Evolutionary conservation across 1,284 basidiomycete species (phyloP), one percentile per base, ranked within the genome.

Genomic region (Austroboletus novae-zelandiae): DNA sequence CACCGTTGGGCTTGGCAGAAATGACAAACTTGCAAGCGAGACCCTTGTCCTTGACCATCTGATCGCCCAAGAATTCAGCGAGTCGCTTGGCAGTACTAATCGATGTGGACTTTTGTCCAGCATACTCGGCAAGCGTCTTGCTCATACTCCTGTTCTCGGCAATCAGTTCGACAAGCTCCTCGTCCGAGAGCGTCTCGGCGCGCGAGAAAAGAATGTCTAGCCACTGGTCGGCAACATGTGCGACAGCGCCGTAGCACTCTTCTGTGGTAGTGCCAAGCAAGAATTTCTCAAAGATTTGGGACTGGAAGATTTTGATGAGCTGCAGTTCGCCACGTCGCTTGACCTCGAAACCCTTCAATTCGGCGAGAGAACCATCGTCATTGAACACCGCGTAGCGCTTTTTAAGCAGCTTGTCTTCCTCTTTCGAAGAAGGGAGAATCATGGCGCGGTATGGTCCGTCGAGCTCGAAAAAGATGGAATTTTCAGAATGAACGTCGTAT

Each of bases 361-460:
- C 97, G 2, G 97, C 97, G 3, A 99, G 80, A 14, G 91, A 91
- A 2, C 97, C 97, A 63, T 99, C 96, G 57, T 94, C 91, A 63
- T 99, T 96, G 77, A 99, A 99, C n/a, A 99, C 97, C 5, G 97
- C 97, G 62, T 99, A 99, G 43, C 97, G 91, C 71, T 99, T 99
- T 78, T 99, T 99, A 62, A 99, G 75, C 56, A 99, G 70, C 68
- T 99, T 99, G 71, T 99, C 97, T 71, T 99, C 97, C 71, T 99
- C 97, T 65, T 99, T 99, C 4, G 96, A 99, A 8, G 94, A 97
- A 2, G 97, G 97, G 27, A 99, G 79, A 61, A 99, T 98, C 97
- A 99, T 99, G 8, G 97, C 97, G 60, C 86, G 92, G 75, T 99
- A 99, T 0, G 97, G 97, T 1, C 97, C 97, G 64, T 99, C 97